Base-by-base conservation (phyloP, 1,139 yeast species). In the Blastobotrys arbuscula region DNA sequence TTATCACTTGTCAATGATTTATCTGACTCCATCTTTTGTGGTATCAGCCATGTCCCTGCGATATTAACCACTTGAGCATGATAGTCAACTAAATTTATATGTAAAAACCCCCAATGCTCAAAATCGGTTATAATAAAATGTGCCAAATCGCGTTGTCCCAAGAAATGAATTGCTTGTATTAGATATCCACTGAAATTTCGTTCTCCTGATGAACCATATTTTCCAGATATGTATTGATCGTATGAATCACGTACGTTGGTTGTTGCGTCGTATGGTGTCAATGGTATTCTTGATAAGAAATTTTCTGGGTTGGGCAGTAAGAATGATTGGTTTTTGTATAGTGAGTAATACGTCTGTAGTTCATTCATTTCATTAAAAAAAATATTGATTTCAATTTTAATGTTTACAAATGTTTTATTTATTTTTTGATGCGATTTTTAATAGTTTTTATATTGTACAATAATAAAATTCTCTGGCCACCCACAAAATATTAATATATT, bases 41-140 rank as follows among this genome's bases (percentile, higher is more conserved):
- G 40, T 15, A 9, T 30, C 8, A 44, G 19, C 47, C 47, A 44
- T 7, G 28, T 44, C 2, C 42, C 47, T 10, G 7, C 18, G n/a
- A 44, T 30, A 8, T 23, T 23, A 13, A 44, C 47, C 2, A 21
- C 15, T 16, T 16, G 18, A 2, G 5, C 20, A 5, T 30, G 19
- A 15, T 15, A 20, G 24, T 39, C 33, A 31, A 37, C 19, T 10
- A 23, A 10, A 21, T 19, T 39, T 12, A 44, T 35, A 19, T 33
- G 24, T 18, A 44, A 31, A 33, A 44, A 44, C 31, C 47, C 47
- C 47, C 47, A 44, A 21, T 44, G 43, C 8, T 44, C 39, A 23
- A 44, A 44, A 19, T 49, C 51, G 24, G 51, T 31, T 16, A 49
- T 38, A 19, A 42, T 42, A 21, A 48, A 48, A 37, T 49, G 49